phyloP scores from a whole-genome alignment of 78 protist species.

The Isochrysis galbana region DNA sequence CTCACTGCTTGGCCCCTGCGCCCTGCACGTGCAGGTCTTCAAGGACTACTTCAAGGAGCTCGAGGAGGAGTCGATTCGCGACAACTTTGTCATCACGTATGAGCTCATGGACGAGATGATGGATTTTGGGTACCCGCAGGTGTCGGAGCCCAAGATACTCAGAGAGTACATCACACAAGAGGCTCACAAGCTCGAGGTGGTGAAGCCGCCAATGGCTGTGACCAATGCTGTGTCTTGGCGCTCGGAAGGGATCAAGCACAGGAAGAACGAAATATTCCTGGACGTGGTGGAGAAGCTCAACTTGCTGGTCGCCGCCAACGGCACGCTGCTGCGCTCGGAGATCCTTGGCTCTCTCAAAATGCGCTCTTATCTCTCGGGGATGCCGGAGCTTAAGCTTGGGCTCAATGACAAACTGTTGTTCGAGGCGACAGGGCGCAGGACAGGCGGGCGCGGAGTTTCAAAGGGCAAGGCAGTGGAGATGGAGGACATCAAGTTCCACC shows the following conservation, averaged over 20 bases:
- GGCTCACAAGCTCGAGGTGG: conserved; percentile 70
- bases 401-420: conserved; percentile 90
- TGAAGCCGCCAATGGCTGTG: conserved; percentile 59
- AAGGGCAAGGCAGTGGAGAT: conserved; percentile 91
- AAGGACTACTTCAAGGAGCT: conserved; percentile 84
- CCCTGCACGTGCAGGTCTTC: conserved; percentile 67
- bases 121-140: conserved; percentile 97
- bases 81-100: conserved; percentile 96
- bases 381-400: conserved; percentile 97
- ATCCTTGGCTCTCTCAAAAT: conserved; percentile 91
- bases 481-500: conserved; percentile 99
- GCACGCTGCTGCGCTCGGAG: conserved; percentile 87
- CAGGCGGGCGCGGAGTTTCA: conserved; percentile 22
- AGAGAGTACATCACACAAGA: conserved; percentile 89
- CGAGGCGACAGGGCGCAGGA: conserved; percentile 74
- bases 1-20: too few species aligned
- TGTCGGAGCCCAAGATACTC: conserved; percentile 79
- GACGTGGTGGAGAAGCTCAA: conserved; percentile 95
- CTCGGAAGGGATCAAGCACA: conserved; percentile 87
- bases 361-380: conserved; percentile 90
- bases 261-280: conserved; percentile 93
- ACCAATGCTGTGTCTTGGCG: conserved; percentile 86
- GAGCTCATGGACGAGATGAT: conserved; percentile 98
- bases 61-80: conserved; percentile 94
- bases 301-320: conserved; percentile 78